Conservation (phyloP, 441 rosid genomes). For the Geranium incanum region DNA sequence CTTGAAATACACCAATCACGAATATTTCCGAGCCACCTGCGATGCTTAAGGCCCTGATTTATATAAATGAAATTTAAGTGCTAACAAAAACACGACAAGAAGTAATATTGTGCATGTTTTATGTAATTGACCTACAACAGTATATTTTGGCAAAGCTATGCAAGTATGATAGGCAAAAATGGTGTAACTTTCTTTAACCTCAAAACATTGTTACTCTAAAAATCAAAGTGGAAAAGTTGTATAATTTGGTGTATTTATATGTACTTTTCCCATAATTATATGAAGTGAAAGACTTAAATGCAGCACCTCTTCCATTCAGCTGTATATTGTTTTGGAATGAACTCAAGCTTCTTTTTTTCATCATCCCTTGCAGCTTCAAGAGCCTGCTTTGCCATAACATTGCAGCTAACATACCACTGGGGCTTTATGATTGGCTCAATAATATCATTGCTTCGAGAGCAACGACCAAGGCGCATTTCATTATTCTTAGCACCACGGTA, state of each 20-base stretch:
- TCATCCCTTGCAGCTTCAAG: conserved; percentile 61
- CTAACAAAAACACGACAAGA: neutral
- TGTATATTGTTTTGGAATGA: conserved; percentile 75
- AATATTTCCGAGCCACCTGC: conserved; percentile 96
- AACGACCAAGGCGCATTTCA: conserved; percentile 87
- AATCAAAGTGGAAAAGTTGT: no score
- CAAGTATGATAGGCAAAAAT: neutral
- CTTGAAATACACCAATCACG: conserved; percentile 96
- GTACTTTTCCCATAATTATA: no score
- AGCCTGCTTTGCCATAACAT: conserved; percentile 64
- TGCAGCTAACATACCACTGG: conserved; percentile 80
- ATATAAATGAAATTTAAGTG: neutral
- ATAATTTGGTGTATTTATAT: no score
- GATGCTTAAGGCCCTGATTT: conserved; percentile 15
- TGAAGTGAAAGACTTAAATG: neutral
- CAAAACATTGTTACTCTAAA: neutral
- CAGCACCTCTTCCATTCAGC: conserved; percentile 65
- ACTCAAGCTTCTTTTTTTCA: conserved; percentile 61
- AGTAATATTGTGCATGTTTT: neutral
- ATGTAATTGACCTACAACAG: neutral
- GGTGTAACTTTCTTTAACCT: neutral
- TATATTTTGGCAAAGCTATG: neutral
- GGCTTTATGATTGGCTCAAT: conserved; percentile 89
- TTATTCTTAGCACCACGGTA: conserved; percentile 71
- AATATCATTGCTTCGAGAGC: conserved; percentile 78